Evolutionary conservation across 345 rosid species (phyloP).

Genomic region (Capsella bursapastoris): DNA sequence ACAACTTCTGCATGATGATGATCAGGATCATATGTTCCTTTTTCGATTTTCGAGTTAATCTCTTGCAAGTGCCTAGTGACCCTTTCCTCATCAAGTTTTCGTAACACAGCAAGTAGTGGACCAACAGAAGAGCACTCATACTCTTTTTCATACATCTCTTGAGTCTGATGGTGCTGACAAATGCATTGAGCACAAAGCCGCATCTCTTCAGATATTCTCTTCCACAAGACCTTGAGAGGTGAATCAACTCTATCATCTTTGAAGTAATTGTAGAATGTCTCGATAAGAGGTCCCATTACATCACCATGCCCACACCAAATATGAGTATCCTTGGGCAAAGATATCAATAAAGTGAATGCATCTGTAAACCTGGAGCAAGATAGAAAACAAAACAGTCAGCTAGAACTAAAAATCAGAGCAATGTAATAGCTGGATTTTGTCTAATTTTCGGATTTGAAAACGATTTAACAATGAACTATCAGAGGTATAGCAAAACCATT

Average conservation of each 20-base stretch:
- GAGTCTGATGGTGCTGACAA: conserved; percentile 93
- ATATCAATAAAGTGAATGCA: conserved; percentile 71
- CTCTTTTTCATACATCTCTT: conserved; percentile 71
- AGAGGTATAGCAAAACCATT: conserved; percentile 57
- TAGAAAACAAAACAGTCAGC: not conserved
- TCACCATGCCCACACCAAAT: conserved; percentile 87
- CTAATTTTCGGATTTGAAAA: conserved; percentile 11
- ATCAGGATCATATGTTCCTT: conserved; percentile 65
- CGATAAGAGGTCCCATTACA: conserved; percentile 88
- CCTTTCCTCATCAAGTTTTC: conserved; percentile 83
- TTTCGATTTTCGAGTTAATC: conserved; percentile 59
- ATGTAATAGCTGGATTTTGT: not conserved
- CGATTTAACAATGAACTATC: conserved; percentile 10
- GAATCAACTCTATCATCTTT: conserved; percentile 72
- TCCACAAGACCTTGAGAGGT: conserved; percentile 84
- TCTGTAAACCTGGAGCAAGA: conserved; percentile 69
- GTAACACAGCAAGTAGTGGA: conserved; percentile 79
- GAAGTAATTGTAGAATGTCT: conserved; percentile 85
- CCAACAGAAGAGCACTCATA: conserved; percentile 74
- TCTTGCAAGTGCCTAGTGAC: conserved; percentile 70
- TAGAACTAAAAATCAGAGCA: not conserved
- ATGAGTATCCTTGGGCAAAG: conserved; percentile 70
- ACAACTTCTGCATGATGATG: conserved; percentile 77
- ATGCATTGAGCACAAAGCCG: conserved; percentile 76
- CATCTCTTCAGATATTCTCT: conserved; percentile 77